Evolutionary conservation across 2,329 filamentous ascomycete species (phyloP).

Genomic region (Verticillium longisporum): DNA sequence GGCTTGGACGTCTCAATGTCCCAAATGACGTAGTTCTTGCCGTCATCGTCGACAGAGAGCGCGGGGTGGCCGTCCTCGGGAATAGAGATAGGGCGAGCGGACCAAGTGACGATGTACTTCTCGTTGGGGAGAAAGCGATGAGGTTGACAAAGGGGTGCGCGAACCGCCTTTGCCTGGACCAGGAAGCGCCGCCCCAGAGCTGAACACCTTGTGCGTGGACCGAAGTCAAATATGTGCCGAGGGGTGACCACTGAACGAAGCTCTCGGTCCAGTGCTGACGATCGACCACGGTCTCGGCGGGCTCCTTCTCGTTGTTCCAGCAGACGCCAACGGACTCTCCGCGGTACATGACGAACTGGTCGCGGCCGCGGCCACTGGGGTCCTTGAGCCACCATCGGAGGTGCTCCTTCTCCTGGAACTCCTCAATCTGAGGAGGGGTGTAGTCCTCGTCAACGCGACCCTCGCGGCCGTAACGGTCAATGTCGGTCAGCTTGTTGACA

Average conservation of each 20-base stretch:
- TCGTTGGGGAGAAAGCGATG: slow-evolving; percentile 93
- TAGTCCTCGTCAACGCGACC: slow-evolving; percentile 92
- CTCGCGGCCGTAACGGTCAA: slow-evolving; percentile 92
- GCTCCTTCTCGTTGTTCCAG: slow-evolving; percentile 97
- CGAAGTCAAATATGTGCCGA: slow-evolving; percentile 88
- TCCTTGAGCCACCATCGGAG: slow-evolving; percentile 90
- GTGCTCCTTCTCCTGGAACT: slow-evolving; percentile 89
- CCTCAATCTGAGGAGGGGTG: slow-evolving; percentile 69
- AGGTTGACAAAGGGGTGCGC: slow-evolving; percentile 94
- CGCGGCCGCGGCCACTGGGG: slow-evolving; percentile 68
- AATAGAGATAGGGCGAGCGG: slow-evolving; percentile 84
- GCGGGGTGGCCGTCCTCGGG: slow-evolving; percentile 79
- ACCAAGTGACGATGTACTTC: slow-evolving; percentile 95
- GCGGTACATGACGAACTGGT: slow-evolving; percentile 93
- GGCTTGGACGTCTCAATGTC: slow-evolving; percentile 86
- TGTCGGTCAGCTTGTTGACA: slow-evolving; percentile 97
- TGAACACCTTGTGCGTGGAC: slow-evolving; percentile 95
- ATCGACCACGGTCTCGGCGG: slow-evolving; percentile 82
- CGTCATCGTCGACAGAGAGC: slow-evolving; percentile 87
- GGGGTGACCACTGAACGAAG: slow-evolving; percentile 96
- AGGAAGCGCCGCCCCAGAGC: slow-evolving; percentile 87
- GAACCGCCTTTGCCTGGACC: slow-evolving; percentile 87
- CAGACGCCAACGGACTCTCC: slow-evolving; percentile 89
- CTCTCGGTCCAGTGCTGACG: slow-evolving; percentile 96
- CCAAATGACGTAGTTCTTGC: slow-evolving; percentile 99